Evolutionary conservation across 73 alveolate genomes (phyloP), one percentile per base, ranked within the genome.

Genomic region (Blepharisma stoltei): DNA sequence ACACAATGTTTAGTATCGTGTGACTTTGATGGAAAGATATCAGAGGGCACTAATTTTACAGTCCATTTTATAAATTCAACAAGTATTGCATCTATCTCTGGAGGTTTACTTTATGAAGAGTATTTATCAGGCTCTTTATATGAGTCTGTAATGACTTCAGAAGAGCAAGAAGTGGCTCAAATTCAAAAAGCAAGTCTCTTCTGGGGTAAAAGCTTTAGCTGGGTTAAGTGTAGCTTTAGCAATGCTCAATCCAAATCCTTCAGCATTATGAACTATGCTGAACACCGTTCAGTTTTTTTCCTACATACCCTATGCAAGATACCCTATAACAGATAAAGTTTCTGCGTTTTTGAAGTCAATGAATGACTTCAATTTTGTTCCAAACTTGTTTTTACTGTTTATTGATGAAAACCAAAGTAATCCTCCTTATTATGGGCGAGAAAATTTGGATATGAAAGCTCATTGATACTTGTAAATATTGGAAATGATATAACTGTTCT

Each of bases 191-290:
- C 41, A 32, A 32, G 41, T 32, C 0, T 32, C 41, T 32, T 32
- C 41, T 32, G 41, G 41, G 0, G 41, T 32, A 0, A 32, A 32
- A 32, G 65, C 65, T 50, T 14, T 50, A 14, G 65, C 4, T 1
- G 65, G 27, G 4, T 1, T 18, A 14, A 14, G 27, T 14, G 4
- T 50, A 14, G 73, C 73, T 20, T 8, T 60, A 18, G 14, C 73
- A 60, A 60, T 60, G 73, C 14, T 60, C 4, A 60, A 60, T 5
- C 73, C 73, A 60, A 60, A 60, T 38, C 73, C 73, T 20, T n/a
- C 73, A 60, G 37, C 73, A 1, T 5, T 60, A 60, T 60, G 73
- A 38, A 60, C 46, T 60, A 2, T 60, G 14, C 14, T 60, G 5
- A 60, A 60, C 47, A 60, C 73, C 2, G 4, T 60, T 20, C 73